phyloP scores from a whole-genome alignment of 306 rosid genomes.

The Lathyrus sativus region DNA sequence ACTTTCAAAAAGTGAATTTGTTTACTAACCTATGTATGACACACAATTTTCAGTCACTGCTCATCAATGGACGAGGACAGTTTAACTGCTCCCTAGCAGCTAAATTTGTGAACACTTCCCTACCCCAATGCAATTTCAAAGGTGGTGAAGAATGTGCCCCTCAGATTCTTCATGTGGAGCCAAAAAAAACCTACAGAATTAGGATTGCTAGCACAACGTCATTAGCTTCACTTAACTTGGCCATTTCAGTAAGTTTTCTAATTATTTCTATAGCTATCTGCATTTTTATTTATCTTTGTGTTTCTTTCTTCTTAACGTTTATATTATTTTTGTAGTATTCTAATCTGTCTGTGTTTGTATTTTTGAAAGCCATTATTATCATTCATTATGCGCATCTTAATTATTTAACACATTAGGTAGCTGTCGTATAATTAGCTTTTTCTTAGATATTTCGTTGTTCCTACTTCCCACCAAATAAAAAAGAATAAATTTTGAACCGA shows the following conservation, averaged over 20 bases:
- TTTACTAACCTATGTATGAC: background rate
- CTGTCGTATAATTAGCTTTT: conserved; percentile 4
- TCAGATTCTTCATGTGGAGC: conserved; percentile 54
- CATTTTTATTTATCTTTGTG: too few species aligned
- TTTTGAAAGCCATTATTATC: background rate
- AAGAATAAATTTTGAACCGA: background rate
- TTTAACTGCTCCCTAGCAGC: conserved; percentile 71
- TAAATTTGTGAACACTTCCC: conserved; percentile 29
- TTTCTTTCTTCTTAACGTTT: background rate
- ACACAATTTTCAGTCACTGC: conserved; percentile 44
- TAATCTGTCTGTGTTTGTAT: background rate
- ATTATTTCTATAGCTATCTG: background rate
- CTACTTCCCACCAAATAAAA: background rate
- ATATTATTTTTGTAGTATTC: background rate
- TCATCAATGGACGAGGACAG: conserved; percentile 84
- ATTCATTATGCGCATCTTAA: background rate
- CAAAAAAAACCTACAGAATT: conserved; percentile 70
- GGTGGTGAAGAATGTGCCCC: conserved; percentile 85
- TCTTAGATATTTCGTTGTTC: background rate
- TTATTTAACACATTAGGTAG: background rate
- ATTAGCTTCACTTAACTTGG: conserved; percentile 79
- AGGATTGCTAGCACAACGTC: conserved; percentile 83
- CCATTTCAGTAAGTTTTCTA: conserved; percentile 58
- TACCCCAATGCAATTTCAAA: conserved; percentile 46
- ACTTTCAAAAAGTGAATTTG: background rate